Evolutionary conservation across 228 moss, liverwort and hornwort species (phyloP).

Genomic region (Sphagnum magellanicum): DNA sequence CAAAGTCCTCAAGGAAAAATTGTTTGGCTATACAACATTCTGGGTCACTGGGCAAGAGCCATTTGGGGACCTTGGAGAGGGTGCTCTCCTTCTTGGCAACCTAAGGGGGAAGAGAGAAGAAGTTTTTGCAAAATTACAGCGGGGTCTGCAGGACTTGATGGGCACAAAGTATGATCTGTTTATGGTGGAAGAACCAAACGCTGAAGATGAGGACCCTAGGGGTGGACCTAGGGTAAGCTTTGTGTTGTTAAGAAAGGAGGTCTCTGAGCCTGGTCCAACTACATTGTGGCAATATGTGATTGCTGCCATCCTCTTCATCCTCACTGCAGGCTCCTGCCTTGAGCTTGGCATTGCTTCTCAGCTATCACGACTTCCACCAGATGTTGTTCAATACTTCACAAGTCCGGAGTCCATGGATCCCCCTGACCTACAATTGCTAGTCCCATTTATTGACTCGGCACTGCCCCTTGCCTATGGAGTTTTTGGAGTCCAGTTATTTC

Average conservation of each 20-base stretch:
- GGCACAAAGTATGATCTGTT: constrained; percentile 82
- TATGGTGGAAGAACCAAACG: constrained; percentile 94
- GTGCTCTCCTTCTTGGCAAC: constrained; percentile 78
- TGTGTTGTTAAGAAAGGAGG: constrained; percentile 84
- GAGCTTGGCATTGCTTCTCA: constrained; percentile 91
- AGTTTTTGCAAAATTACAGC: constrained; percentile 65
- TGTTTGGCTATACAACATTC: constrained; percentile 82
- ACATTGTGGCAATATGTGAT: constrained; percentile 94
- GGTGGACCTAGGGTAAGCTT: constrained; percentile 93
- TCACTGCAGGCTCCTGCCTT: constrained; percentile 80
- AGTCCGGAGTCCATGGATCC: constrained; percentile 79
- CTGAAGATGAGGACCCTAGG: constrained; percentile 86
- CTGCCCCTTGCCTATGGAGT: constrained; percentile 96
- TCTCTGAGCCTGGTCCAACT: constrained; percentile 76
- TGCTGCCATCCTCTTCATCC: constrained; percentile 58
- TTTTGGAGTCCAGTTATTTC: constrained; percentile 86
- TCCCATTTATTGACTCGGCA: constrained; percentile 82
- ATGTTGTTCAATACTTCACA: constrained; percentile 85
- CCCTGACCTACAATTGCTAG: constrained; percentile 75
- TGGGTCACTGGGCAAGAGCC: constrained; percentile 96
- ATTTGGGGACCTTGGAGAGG: constrained; percentile 80
- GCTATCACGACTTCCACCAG: constrained; percentile 83
- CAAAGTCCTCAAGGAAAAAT: constrained; percentile 71
- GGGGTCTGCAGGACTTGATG: constrained; percentile 61
- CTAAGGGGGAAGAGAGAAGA: constrained; percentile 84